Evolutionary conservation across 148 eudicot genomes (phyloP), one percentile per base, ranked within the genome.

Genomic region (Silene latifolia): DNA sequence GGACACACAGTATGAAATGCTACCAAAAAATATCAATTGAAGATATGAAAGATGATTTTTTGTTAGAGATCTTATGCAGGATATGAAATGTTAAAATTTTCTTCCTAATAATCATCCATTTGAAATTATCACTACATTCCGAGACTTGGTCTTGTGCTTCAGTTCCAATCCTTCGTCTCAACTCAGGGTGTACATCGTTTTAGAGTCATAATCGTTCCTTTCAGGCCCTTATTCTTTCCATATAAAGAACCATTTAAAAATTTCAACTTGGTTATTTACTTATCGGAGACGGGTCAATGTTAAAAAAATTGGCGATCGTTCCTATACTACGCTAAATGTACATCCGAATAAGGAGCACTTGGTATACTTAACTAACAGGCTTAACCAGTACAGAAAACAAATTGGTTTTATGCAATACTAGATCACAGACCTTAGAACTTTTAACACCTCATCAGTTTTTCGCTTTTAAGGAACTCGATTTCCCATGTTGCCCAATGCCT

Each of bases 121-220:
- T 56, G 8, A 19, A 19, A 29, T 67, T n/a, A 18, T 44, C 2
- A 17, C 27, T 4, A 44, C 71, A 8, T 67, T n/a, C 54, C 12
- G n/a, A 67, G 71, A 67, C 18, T n/a, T 67, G 71, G 15, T 44
- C 42, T 67, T 67, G 54, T 44, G 71, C 11, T 20, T 44, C 20
- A 3, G 56, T 44, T 21, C 42, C 71, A 8, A 67, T 21, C 25
- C 14, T 67, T 19, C 19, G 17, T 13, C 27, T 0, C 11, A 19
- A 19, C 13, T 0, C 6, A 18, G 54, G 0, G 56, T 67, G 15
- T 44, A 18, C 29, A 10, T 42, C 56, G 7, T 44, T 67, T 27
- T n/a, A n/a, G n/a, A n/a, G n/a, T n/a, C n/a, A n/a, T n/a, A n/a
- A n/a, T n/a, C n/a, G n/a, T n/a, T n/a, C n/a, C n/a, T n/a, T n/a